Percentiles rank a stretch among this genome's conserved stretches.
phyloP scores from a whole-genome alignment of 176 grass and related monocot genomes.

The Saccharum officinarum region DNA sequence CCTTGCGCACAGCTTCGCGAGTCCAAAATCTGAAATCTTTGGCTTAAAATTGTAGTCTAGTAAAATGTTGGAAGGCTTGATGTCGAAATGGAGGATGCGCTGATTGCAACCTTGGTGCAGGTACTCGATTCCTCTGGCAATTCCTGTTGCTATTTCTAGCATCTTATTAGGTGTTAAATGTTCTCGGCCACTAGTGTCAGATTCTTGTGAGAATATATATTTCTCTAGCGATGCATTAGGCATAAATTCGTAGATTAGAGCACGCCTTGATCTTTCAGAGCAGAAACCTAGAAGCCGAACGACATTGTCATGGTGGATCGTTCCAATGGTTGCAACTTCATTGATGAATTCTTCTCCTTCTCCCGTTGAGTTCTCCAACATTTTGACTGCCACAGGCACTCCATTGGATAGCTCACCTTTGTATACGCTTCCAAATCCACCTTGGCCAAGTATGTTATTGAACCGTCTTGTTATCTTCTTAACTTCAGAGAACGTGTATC shows the following conservation, averaged over 20 bases:
- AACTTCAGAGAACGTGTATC: conserved; percentile 62
- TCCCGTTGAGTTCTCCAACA: conserved; percentile 48
- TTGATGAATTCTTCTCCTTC: conserved; percentile 74
- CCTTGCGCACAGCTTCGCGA: conserved; percentile 60
- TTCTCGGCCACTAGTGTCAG: neutral
- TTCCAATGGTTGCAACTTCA: conserved; percentile 71
- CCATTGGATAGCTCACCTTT: conserved; percentile 53
- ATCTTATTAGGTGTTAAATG: conserved; percentile 2
- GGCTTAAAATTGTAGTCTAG: conserved; percentile 50
- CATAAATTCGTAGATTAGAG: conserved; percentile 69
- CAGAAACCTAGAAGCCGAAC: conserved; percentile 62
- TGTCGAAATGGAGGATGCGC: conserved; percentile 71
- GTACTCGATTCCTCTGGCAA: conserved; percentile 66
- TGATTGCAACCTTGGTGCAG: conserved; percentile 65
- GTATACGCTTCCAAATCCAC: conserved; percentile 67
- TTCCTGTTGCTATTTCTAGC: conserved; percentile 42
- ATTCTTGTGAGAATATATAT: conserved; percentile 20
- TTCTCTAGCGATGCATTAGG: conserved; percentile 56
- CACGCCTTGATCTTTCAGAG: conserved; percentile 40
- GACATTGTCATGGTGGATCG: conserved; percentile 68
- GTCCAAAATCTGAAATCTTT: conserved; percentile 71
- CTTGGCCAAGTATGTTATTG: conserved; percentile 45
- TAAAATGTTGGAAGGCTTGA: conserved; percentile 68
- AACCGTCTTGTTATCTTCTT: conserved; percentile 62
- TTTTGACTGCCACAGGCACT: conserved; percentile 68